phyloP scores from a whole-genome alignment of 148 eudicot species.

The Fagopyrum homotropicum region DNA sequence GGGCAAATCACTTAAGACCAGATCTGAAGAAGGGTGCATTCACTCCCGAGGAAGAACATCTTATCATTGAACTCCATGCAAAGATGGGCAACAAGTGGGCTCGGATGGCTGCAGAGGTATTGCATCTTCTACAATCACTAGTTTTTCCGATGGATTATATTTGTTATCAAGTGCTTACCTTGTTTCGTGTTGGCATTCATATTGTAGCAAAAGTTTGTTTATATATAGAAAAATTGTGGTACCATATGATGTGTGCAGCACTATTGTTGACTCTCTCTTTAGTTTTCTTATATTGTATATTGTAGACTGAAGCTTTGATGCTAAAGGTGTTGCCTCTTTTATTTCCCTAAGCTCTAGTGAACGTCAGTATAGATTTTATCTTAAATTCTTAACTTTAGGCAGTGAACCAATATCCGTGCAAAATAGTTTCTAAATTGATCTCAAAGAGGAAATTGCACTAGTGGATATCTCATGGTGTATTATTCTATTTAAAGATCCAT shows the following conservation, averaged over 20 bases:
- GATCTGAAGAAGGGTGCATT: conserved; percentile 80
- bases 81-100: conserved; percentile 99
- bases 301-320: neutral
- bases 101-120: conserved; percentile 86
- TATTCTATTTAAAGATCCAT: neutral
- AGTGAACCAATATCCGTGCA: neutral
- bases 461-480: neutral
- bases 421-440: neutral
- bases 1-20: conserved; percentile 96
- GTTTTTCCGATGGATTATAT: neutral
- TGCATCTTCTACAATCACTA: conserved; percentile 7
- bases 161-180: neutral
- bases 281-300: neutral
- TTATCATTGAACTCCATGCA: conserved; percentile 79
- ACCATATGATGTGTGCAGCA: neutral
- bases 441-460: neutral
- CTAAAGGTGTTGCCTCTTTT: neutral
- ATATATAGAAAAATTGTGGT: neutral
- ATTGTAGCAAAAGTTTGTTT: neutral
- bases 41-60: conserved; percentile 69
- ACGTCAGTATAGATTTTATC: neutral
- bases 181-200: neutral
- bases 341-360: neutral
- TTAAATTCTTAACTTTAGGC: neutral
- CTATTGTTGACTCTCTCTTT: neutral